Evolutionary conservation across 495 filamentous ascomycete genomes (phyloP).

Genomic region (Xylaria sp.): DNA sequence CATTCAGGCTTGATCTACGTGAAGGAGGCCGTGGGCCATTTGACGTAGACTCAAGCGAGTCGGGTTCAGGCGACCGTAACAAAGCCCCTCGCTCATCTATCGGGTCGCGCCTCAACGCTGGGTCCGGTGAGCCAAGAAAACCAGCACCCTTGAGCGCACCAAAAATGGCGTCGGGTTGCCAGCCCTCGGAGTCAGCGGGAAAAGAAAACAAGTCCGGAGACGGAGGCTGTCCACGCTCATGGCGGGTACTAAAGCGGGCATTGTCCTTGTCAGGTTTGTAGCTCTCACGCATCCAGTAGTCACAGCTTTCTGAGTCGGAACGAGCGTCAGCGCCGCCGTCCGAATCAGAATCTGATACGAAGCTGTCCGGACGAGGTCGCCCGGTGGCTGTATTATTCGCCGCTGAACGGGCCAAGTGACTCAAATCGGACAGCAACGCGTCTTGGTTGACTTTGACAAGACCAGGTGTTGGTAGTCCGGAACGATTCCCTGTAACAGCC

Average conservation of each 20-base stretch:
- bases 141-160: slow-evolving; percentile 46
- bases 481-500: background rate
- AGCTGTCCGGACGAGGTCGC: slow-evolving; percentile 44
- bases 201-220: slow-evolving; percentile 58
- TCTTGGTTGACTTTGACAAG: background rate
- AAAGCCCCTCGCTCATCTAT: slow-evolving; percentile 48
- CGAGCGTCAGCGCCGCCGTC: slow-evolving; percentile 42
- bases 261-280: slow-evolving; percentile 40
- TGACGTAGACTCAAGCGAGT: slow-evolving; percentile 35
- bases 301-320: slow-evolving; percentile 48
- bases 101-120: slow-evolving; percentile 45
- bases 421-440: slow-evolving; percentile 30
- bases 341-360: slow-evolving; percentile 44
- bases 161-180: slow-evolving; percentile 53
- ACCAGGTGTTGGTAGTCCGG: background rate
- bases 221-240: slow-evolving; percentile 29
- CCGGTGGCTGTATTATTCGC: slow-evolving; percentile 38
- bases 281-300: slow-evolving; percentile 56
- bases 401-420: slow-evolving; percentile 43
- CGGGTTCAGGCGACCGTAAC: slow-evolving; percentile 36
- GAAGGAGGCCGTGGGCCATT: slow-evolving; percentile 44
- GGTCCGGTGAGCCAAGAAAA: slow-evolving; percentile 41
- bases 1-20: slow-evolving; percentile 52
- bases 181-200: slow-evolving; percentile 44
- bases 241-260: slow-evolving; percentile 37